Conservation (phyloP, 2,329 filamentous ascomycete genomes). For the Beauveria pseudobassiana region DNA sequence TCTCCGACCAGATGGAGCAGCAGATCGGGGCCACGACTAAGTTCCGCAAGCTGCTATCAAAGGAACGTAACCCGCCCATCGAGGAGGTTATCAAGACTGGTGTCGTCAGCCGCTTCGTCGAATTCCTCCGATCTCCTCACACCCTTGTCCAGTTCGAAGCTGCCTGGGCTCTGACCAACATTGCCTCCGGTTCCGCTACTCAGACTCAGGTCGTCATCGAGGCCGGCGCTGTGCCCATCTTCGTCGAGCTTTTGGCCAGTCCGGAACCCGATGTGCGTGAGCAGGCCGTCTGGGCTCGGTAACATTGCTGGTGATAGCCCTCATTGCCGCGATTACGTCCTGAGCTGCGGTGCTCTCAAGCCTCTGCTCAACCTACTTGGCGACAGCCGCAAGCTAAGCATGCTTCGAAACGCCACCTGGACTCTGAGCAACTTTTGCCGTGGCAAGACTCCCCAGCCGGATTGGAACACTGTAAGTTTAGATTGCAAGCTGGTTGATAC, state of each 20-base stretch:
- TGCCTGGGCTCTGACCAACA: slow-evolving; percentile 98
- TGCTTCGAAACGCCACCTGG: slow-evolving; percentile 98
- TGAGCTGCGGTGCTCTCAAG: slow-evolving; percentile 83
- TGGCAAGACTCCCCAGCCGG: slow-evolving; percentile 97
- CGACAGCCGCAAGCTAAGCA: slow-evolving; percentile 97
- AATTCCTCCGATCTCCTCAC: slow-evolving; percentile 95
- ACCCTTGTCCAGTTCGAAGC: slow-evolving; percentile 98
- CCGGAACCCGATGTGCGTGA: slow-evolving; percentile 96
- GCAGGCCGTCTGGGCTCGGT: slow-evolving; percentile 98
- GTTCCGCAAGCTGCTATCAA: slow-evolving; percentile 95
- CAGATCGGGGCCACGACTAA: slow-evolving; percentile 98
- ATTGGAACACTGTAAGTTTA: slow-evolving; percentile 82
- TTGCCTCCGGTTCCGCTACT: slow-evolving; percentile 91
- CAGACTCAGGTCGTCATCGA: slow-evolving; percentile 99
- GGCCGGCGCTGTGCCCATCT: slow-evolving; percentile 95
- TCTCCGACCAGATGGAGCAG: slow-evolving; percentile 96
- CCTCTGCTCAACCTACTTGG: slow-evolving; percentile 84
- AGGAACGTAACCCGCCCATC: slow-evolving; percentile 98
- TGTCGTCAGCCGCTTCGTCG: slow-evolving; percentile 93
- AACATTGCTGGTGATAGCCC: slow-evolving; percentile 99
- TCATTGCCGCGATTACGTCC: slow-evolving; percentile 92
- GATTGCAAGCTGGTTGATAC: background rate
- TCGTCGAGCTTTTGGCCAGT: slow-evolving; percentile 90
- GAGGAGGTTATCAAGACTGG: slow-evolving; percentile 99
- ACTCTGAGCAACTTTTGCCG: slow-evolving; percentile 99